Evolutionary conservation across 441 rosid genomes (phyloP).

Genomic region (Gossypium davidsonii): DNA sequence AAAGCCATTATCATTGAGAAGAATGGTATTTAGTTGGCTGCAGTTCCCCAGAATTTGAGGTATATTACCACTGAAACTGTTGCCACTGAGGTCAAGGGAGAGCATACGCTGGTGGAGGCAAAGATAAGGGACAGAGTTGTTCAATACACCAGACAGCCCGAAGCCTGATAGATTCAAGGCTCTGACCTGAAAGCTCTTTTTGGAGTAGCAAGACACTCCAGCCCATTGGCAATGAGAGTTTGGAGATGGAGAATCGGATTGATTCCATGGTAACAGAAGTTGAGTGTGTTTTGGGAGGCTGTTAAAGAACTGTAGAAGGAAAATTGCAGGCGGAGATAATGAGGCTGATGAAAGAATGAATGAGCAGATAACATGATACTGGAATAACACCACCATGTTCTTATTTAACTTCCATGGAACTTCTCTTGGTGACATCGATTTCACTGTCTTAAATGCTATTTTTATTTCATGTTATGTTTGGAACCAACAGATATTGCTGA

Average conservation of each 20-base stretch:
- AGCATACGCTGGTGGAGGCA: constrained; percentile 24
- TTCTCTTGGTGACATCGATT: neutral
- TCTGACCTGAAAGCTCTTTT: constrained; percentile 19
- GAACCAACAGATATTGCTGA: neutral
- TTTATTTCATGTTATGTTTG: neutral
- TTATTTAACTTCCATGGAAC: neutral
- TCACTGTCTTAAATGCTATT: neutral
- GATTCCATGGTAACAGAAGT: constrained; percentile 30
- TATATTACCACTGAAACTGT: constrained; percentile 29
- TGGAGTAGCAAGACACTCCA: constrained; percentile 32
- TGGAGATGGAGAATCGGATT: constrained; percentile 16
- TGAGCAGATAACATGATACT: constrained; percentile 14
- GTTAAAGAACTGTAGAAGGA: constrained; percentile 27
- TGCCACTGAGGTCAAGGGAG: constrained; percentile 37
- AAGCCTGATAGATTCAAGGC: constrained; percentile 32
- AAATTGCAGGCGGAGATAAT: constrained; percentile 17
- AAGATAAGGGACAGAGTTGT: constrained; percentile 21
- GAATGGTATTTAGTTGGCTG: constrained; percentile 21
- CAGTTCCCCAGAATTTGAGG: constrained; percentile 31
- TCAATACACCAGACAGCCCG: constrained; percentile 27
- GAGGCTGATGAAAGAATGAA: constrained; percentile 18
- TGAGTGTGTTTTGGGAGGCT: constrained; percentile 33
- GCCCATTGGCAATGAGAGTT: constrained; percentile 33
- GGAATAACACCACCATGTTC: constrained; percentile 16
- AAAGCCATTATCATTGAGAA: constrained; percentile 28